phyloP scores from a whole-genome alignment of 2,329 filamentous ascomycete species.

The Leptographium wingfieldii region DNA sequence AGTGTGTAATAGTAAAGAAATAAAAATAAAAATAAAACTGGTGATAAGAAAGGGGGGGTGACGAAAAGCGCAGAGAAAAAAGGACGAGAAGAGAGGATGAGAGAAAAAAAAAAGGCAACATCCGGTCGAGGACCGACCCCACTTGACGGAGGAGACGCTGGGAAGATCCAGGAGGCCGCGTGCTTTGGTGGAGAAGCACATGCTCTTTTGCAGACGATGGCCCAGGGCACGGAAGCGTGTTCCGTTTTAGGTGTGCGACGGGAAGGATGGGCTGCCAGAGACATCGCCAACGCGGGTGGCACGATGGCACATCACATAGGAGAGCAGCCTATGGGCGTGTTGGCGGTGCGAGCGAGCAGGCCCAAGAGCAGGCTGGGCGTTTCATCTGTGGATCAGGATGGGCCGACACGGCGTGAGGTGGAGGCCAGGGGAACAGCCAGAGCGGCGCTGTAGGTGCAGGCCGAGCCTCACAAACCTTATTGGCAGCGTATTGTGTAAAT shows the following conservation, averaged over 20 bases:
- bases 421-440: too few species aligned
- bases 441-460: too few species aligned
- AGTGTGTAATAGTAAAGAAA: too few species aligned
- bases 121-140: not conserved
- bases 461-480: too few species aligned
- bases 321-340: too few species aligned
- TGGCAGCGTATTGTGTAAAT: too few species aligned
- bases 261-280: not conserved
- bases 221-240: not conserved
- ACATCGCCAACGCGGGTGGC: not conserved
- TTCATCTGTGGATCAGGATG: too few species aligned
- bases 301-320: not conserved
- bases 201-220: not conserved
- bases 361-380: too few species aligned
- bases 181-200: too few species aligned
- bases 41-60: slow-evolving; percentile 1
- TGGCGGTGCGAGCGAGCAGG: too few species aligned
- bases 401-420: too few species aligned
- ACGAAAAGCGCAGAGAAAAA: slow-evolving; percentile 1
- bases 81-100: not conserved
- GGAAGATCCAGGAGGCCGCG: not conserved
- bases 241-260: not conserved
- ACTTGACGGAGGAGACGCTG: not conserved
- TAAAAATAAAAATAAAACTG: too few species aligned
- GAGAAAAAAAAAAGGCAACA: not conserved